Evolutionary conservation across 768 basidiomycete genomes (phyloP), one percentile per base, ranked within the genome.

Genomic region (Mycena capillaripes): DNA sequence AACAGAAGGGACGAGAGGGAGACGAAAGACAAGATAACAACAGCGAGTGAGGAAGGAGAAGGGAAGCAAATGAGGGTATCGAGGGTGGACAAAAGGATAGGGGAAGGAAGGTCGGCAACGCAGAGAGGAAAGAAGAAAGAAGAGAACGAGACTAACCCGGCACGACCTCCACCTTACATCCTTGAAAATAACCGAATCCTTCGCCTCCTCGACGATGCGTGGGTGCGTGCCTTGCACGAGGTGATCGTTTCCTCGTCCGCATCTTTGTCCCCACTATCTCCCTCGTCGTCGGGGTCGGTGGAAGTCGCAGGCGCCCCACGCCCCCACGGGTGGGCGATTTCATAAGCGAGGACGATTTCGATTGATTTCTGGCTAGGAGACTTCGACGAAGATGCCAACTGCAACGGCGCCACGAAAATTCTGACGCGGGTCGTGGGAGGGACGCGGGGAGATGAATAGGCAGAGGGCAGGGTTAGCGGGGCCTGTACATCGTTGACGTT

Each of bases 101-200:
- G 16, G 38, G 9, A 16, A 38, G 36, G 14, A 14, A 38, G 36
- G 14, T n/a, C n/a, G n/a, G n/a, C n/a, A n/a, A n/a, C n/a, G n/a
- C n/a, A n/a, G n/a, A n/a, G n/a, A n/a, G n/a, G n/a, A n/a, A n/a
- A n/a, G n/a, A n/a, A n/a, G n/a, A n/a, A n/a, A n/a, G n/a, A n/a
- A n/a, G n/a, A n/a, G n/a, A n/a, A 14, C 6, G 36, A 38, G 9
- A 38, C 38, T 10, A 11, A 38, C 38, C 11, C 38, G 38, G 38
- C 38, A 38, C n/a, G n/a, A 63, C 91, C 89, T n/a, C n/a, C n/a
- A n/a, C n/a, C n/a, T n/a, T n/a, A 93, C 87, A 63, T 91, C 89
- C 78, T 94, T 93, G n/a, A 94, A 82, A 66, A 94, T 93, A 48
- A 94, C 87, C 38, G 93, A 88, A 69, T 93, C 93, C 61, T 84